Base-by-base conservation (phyloP, 805 yeast species). In the Groenewaldozyma salmanticensis region DNA sequence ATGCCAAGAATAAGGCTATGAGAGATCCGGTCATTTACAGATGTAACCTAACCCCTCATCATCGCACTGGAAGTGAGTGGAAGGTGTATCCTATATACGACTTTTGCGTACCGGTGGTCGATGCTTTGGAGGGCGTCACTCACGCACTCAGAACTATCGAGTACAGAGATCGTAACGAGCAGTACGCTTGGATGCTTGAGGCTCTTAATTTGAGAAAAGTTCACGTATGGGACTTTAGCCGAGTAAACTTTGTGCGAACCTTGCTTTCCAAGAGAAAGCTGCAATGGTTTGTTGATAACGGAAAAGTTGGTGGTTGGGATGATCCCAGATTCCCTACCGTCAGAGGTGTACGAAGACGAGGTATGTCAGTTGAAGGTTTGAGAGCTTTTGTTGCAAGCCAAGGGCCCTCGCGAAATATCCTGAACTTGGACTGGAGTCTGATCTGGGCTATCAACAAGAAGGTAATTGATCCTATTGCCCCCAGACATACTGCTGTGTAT, bases 311-410 rank as follows among this genome's bases (percentile, higher is more conserved):
- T 19, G 87, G 86, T 68, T 92, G 99, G 99, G 96, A 92, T 59
- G 99, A 92, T 65, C 98, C 99, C 54, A 77, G 99, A 65, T 92
- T 92, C 86, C 99, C 99, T 53, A 92, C 99, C 36, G 95, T 92
- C 31, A 81, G 97, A 66, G 99, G 99, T 71, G 96, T 90, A 40
- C 85, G 96, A 72, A 81, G 98, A 74, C 83, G 99, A 71, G 99
- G 99, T 71, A 92, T 92, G 99, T 79, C 96, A 31, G 94, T 92
- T 49, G 96, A 92, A 70, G 99, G 97, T 51, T 77, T 92, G 63
- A 78, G 90, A 66, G 83, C 84, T 72, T 92, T 92, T 57, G 83
- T 92, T 52, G 71, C 92, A 47, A 75, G 94, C 38, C 97, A 92
- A 70, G 99, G 99, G 57, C 99, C 99, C 32, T 90, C 97, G 36